phyloP scores from a whole-genome alignment of 2,329 filamentous ascomycete species.

The Phoma herbarum region DNA sequence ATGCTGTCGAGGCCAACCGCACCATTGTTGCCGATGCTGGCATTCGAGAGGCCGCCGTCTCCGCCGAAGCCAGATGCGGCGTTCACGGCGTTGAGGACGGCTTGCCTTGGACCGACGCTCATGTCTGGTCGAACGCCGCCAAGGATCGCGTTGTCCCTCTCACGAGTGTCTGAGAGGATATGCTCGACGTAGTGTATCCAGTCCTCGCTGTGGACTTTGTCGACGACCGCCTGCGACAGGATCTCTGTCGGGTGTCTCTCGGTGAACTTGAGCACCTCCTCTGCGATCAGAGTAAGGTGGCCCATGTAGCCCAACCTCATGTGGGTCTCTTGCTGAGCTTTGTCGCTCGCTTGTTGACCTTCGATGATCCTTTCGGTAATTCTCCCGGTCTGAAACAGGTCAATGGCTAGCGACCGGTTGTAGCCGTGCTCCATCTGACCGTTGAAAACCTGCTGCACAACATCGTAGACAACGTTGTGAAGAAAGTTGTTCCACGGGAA shows the following conservation, averaged over 20 bases:
- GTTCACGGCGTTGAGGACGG: constrained; percentile 68
- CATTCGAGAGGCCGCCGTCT: constrained; percentile 70
- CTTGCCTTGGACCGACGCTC: constrained; percentile 78
- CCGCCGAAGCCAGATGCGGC: constrained; percentile 65
- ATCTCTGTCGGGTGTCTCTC: constrained; percentile 91
- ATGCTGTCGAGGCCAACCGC: constrained; percentile 65
- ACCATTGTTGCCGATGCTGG: constrained; percentile 75
- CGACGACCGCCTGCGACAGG: constrained; percentile 82
- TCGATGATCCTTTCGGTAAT: constrained; percentile 92
- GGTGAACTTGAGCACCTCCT: constrained; percentile 98
- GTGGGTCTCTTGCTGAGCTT: constrained; percentile 81
- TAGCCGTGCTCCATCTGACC: constrained; percentile 96
- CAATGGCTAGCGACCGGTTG: constrained; percentile 88
- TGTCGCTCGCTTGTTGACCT: constrained; percentile 86
- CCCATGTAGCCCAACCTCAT: constrained; percentile 99
- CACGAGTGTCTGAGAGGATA: constrained; percentile 88
- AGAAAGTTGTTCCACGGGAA: constrained; percentile 99
- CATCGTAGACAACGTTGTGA: constrained; percentile 98
- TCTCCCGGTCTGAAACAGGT: constrained; percentile 89
- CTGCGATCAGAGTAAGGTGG: constrained; percentile 93
- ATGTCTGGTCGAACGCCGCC: constrained; percentile 94
- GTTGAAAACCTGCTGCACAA: constrained; percentile 99
- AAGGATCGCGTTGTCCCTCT: constrained; percentile 97
- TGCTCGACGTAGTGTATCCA: constrained; percentile 97
- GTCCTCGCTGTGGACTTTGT: constrained; percentile 85